Conservation (phyloP, 768 basidiomycete genomes). For the Naganishia antarctica region DNA sequence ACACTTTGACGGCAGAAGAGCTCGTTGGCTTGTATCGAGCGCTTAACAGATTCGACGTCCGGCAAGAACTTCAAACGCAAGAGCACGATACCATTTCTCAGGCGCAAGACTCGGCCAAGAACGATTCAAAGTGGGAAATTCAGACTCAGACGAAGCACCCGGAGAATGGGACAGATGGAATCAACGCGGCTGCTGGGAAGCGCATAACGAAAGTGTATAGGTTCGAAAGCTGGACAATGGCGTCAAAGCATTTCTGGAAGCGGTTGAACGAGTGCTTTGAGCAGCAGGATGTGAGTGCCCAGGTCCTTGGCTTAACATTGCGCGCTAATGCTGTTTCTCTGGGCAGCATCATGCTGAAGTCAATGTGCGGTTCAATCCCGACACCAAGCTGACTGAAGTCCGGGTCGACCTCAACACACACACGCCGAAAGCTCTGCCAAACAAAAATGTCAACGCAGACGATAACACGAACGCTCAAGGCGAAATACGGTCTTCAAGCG, state of each 20-base stretch:
- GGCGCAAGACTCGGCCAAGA: neutral
- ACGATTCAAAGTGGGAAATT: constrained; percentile 5
- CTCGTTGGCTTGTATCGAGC: neutral
- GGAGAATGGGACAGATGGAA: neutral
- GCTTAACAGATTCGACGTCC: neutral
- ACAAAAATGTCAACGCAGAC: neutral
- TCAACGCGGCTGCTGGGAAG: neutral
- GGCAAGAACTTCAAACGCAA: constrained; percentile 4
- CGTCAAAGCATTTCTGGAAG: constrained; percentile 11
- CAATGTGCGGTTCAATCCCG: constrained; percentile 7
- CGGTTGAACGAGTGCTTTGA: constrained; percentile 11
- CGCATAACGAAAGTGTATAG: constrained; percentile 7
- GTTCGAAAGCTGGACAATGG: constrained; percentile 14
- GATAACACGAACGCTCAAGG: neutral
- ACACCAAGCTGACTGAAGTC: constrained; percentile 10
- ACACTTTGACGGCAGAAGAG: constrained; percentile 1
- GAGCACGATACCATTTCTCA: neutral
- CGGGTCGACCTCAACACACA: constrained; percentile 13
- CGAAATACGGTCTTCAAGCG: neutral
- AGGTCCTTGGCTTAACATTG: too few relatives aligned
- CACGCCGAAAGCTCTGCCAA: constrained; percentile 3
- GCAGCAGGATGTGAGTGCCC: constrained; percentile 13
- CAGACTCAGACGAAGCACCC: neutral
- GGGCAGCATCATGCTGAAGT: constrained; percentile 6
- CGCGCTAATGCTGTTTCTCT: too few relatives aligned